Percentiles rank a stretch among this genome's conserved stretches.
phyloP scores from a whole-genome alignment of 2,329 filamentous ascomycete genomes.

The Fusarium austroafricanum region DNA sequence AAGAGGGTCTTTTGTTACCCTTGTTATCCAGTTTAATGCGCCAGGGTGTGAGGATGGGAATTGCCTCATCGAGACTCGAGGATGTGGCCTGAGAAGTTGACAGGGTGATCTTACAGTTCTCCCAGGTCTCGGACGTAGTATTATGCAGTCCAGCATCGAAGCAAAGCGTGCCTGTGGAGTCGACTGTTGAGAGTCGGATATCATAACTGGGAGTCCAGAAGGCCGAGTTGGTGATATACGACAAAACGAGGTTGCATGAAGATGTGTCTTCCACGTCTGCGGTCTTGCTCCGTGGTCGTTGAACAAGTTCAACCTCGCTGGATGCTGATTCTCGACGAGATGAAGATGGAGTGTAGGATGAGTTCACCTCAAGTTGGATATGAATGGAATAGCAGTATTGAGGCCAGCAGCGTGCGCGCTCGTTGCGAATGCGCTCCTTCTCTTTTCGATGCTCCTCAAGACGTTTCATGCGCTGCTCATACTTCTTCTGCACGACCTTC shows the following conservation, averaged over 20 bases:
- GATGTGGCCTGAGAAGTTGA: conserved; percentile 73
- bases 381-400: conserved; percentile 61
- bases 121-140: conserved; percentile 72
- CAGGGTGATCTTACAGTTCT: conserved; percentile 67
- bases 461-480: conserved; percentile 51
- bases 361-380: conserved; percentile 61
- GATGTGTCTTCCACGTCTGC: conserved; percentile 29
- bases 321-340: conserved; percentile 63
- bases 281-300: conserved; percentile 51
- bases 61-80: conserved; percentile 64
- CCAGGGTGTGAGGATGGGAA: conserved; percentile 68
- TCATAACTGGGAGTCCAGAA: conserved; percentile 73
- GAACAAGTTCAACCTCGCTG: conserved; percentile 64
- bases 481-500: conserved; percentile 52
- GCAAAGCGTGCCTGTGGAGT: conserved; percentile 63
- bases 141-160: conserved; percentile 74
- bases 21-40: conserved; percentile 61
- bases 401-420: conserved; percentile 63
- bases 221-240: conserved; percentile 68
- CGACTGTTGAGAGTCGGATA: conserved; percentile 68
- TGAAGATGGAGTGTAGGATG: conserved; percentile 55
- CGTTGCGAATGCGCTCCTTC: conserved; percentile 55
- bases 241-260: conserved; percentile 63
- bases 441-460: conserved; percentile 55
- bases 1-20: conserved; percentile 40